phyloP scores from a whole-genome alignment of 2,329 filamentous ascomycete genomes.

The Tricladium varicosporioides region DNA sequence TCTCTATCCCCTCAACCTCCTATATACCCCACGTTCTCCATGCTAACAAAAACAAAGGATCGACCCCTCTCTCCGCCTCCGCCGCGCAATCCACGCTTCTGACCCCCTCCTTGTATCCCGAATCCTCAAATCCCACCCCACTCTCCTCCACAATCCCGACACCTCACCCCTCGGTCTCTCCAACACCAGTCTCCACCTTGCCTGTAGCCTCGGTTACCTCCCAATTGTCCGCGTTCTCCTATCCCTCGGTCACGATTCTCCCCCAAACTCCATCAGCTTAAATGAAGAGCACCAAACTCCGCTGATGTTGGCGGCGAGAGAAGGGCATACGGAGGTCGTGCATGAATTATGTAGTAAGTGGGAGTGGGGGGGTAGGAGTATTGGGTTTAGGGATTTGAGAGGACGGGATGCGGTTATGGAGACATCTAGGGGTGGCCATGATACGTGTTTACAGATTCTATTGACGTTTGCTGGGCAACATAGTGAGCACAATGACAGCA shows the following conservation, averaged over 20 bases:
- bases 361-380: too few relatives aligned
- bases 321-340: slow-evolving; percentile 71
- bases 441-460: slow-evolving; percentile 63
- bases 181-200: slow-evolving; percentile 82
- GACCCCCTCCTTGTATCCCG: slow-evolving; percentile 66
- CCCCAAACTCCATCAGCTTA: slow-evolving; percentile 57
- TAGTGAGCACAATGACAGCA: too few relatives aligned
- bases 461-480: slow-evolving; percentile 49
- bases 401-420: slow-evolving; percentile 74
- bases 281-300: slow-evolving; percentile 81
- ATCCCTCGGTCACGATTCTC: slow-evolving; percentile 68
- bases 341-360: slow-evolving; percentile 57
- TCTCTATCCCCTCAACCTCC: background rate
- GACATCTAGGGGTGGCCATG: slow-evolving; percentile 59
- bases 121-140: slow-evolving; percentile 71
- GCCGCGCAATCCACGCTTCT: slow-evolving; percentile 79
- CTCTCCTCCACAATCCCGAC: slow-evolving; percentile 76
- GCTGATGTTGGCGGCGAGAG: slow-evolving; percentile 71
- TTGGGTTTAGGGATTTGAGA: slow-evolving; percentile 55
- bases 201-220: slow-evolving; percentile 68
- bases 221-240: slow-evolving; percentile 70
- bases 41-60: slow-evolving; percentile 52
- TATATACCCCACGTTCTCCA: background rate
- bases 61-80: slow-evolving; percentile 71
- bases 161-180: slow-evolving; percentile 60